phyloP scores from a whole-genome alignment of 1,284 basidiomycete genomes.

The Caloboletus inedulis region DNA sequence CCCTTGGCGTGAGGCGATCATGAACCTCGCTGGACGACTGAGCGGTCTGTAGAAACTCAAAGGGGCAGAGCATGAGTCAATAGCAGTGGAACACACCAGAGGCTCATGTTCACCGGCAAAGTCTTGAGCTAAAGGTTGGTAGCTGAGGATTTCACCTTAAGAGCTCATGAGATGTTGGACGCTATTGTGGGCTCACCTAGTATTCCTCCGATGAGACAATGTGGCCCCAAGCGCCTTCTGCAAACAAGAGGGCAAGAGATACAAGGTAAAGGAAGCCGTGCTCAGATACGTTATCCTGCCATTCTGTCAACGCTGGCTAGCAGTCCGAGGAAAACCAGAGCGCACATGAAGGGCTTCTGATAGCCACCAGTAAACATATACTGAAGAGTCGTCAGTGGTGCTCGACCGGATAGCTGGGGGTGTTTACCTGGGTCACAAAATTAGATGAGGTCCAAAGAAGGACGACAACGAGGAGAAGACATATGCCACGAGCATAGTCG shows the following conservation, averaged over 20 bases:
- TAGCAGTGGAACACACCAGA: constrained; percentile 15
- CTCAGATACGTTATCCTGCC: constrained; percentile 81
- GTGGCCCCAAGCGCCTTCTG: constrained; percentile 35
- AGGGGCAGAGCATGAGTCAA: not conserved
- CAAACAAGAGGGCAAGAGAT: constrained; percentile 73
- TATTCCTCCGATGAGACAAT: constrained; percentile 15
- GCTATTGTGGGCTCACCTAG: constrained; percentile 10
- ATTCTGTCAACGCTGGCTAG: constrained; percentile 5
- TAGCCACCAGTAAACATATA: constrained; percentile 66
- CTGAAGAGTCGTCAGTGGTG: constrained; percentile 36
- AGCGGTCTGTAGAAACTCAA: constrained; percentile 9
- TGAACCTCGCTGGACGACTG: constrained; percentile 5
- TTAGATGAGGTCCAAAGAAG: constrained; percentile 81
- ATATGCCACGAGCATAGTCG: constrained; percentile 70
- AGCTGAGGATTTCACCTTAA: constrained; percentile 16
- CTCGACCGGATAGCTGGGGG: not conserved
- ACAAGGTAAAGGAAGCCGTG: constrained; percentile 86
- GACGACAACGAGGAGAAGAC: constrained; percentile 75
- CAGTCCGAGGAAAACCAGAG: constrained; percentile 7
- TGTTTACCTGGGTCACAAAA: constrained; percentile 72
- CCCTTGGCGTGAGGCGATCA: constrained; percentile 55
- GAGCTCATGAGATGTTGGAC: not conserved
- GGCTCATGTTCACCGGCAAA: constrained; percentile 8
- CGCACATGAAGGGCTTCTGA: constrained; percentile 79
- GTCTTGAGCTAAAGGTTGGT: constrained; percentile 26